These are phyloP conservation scores for Moesziomyces sp. DNA, from an alignment of 1,284 basidiomycete genomes.

Conservation along the genomic window DNA sequence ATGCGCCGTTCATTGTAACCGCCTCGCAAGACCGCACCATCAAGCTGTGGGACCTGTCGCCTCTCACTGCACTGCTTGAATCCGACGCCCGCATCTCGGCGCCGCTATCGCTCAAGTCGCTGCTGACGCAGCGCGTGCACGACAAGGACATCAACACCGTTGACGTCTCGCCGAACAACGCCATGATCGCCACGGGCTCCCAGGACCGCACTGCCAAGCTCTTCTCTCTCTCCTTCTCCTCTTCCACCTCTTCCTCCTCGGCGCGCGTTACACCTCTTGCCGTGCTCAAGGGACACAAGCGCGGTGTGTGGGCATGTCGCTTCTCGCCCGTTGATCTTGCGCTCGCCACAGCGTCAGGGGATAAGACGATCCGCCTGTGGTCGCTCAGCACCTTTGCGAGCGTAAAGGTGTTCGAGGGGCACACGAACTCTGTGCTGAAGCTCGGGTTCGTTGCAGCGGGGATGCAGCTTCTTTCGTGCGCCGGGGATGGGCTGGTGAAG, in stretches of 20 bases:
- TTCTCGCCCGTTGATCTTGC: slow-evolving; percentile 86
- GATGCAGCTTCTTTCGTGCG: slow-evolving; percentile 86
- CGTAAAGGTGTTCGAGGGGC: slow-evolving; percentile 72
- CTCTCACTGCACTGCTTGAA: slow-evolving; percentile 29
- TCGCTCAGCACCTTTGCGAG: slow-evolving; percentile 74
- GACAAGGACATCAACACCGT: slow-evolving; percentile 99
- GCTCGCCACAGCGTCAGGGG: slow-evolving; percentile 91
- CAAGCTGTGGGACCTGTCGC: slow-evolving; percentile 89
- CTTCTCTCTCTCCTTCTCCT: slow-evolving; percentile 78
- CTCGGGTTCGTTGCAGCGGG: slow-evolving; percentile 88
- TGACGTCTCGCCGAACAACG: slow-evolving; percentile 90
- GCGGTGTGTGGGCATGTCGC: slow-evolving; percentile 93
- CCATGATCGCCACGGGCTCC: slow-evolving; percentile 88
- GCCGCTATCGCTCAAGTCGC: slow-evolving; percentile 74
- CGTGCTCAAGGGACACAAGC: slow-evolving; percentile 92
- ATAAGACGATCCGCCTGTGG: slow-evolving; percentile 94
- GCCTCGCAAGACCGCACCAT: slow-evolving; percentile 96
- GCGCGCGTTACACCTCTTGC: slow-evolving; percentile 77
- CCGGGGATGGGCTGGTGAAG: slow-evolving; percentile 93
- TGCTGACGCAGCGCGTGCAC: slow-evolving; percentile 91
- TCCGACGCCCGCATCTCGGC: not conserved
- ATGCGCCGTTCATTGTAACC: slow-evolving; percentile 74
- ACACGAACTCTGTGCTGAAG: slow-evolving; percentile 94
- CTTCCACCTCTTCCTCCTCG: slow-evolving; percentile 63
- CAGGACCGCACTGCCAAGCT: slow-evolving; percentile 96